phyloP scores from a whole-genome alignment of 164 flowering plant species.

The Annona squamosa region DNA sequence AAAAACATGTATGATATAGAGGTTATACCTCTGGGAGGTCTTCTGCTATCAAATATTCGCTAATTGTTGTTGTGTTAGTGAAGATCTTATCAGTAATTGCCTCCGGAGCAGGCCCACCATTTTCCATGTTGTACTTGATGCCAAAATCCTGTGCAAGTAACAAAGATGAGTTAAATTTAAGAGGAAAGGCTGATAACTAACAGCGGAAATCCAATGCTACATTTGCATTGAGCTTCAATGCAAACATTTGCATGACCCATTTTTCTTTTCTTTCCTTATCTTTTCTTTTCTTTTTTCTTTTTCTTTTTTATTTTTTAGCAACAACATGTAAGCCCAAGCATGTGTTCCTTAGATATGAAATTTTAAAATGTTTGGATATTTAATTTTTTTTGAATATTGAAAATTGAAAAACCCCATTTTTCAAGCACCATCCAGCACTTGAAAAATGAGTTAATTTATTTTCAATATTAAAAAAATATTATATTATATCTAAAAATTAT shows the following conservation, averaged over 20 bases:
- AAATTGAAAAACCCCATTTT: no score
- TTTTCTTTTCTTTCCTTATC: no score
- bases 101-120: constrained; percentile 99
- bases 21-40: constrained; percentile 75
- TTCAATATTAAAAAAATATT: no score
- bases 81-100: constrained; percentile 82
- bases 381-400: no score
- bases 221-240: not conserved
- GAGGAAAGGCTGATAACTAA: not conserved
- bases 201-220: not conserved
- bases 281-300: no score
- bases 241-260: not conserved
- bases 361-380: no score
- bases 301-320: no score
- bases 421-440: no score
- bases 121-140: constrained; percentile 97
- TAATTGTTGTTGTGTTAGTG: constrained; percentile 78
- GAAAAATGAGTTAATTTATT: no score
- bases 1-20: not conserved
- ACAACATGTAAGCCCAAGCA: no score
- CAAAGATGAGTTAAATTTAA: not conserved
- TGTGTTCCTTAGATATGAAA: no score
- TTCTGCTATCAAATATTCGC: constrained; percentile 76
- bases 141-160: constrained; percentile 76
- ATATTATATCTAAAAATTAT: no score